phyloP scores from a whole-genome alignment of 192 early-diverging fungal genomes.

The Chytriomyces confervae region DNA sequence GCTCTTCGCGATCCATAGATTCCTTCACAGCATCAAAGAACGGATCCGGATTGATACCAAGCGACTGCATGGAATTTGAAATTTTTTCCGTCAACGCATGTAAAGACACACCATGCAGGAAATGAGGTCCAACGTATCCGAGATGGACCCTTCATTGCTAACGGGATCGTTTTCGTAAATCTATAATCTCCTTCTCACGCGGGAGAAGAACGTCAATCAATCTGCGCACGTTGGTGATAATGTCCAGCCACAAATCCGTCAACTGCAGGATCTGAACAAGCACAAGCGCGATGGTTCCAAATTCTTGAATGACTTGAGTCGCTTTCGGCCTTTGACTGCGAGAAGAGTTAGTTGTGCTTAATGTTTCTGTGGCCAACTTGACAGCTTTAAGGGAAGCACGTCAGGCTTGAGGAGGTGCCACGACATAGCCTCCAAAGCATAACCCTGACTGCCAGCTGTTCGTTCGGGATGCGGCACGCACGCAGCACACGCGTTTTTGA shows the following conservation, averaged over 20 bases:
- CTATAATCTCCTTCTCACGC: not conserved
- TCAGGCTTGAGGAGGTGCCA: not conserved
- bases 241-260: not conserved
- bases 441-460: no score
- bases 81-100: not conserved
- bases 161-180: conserved; percentile 3
- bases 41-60: conserved; percentile 37
- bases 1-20: conserved; percentile 1
- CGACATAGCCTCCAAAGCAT: no score
- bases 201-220: not conserved
- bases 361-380: not conserved
- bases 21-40: conserved; percentile 37
- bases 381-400: not conserved
- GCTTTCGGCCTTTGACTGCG: not conserved
- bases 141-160: not conserved
- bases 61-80: conserved; percentile 16
- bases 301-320: not conserved
- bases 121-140: conserved; percentile 8
- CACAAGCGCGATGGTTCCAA: not conserved
- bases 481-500: no score
- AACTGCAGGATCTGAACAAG: not conserved
- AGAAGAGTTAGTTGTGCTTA: not conserved
- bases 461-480: no score
- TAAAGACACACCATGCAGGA: conserved; percentile 20
- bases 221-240: not conserved